A percentile compares a stretch with the other conserved stretches of the same genome.
Evolutionary conservation across 169 alveolate genomes (phyloP).

Genomic region (Plasmodium chabaudi): DNA sequence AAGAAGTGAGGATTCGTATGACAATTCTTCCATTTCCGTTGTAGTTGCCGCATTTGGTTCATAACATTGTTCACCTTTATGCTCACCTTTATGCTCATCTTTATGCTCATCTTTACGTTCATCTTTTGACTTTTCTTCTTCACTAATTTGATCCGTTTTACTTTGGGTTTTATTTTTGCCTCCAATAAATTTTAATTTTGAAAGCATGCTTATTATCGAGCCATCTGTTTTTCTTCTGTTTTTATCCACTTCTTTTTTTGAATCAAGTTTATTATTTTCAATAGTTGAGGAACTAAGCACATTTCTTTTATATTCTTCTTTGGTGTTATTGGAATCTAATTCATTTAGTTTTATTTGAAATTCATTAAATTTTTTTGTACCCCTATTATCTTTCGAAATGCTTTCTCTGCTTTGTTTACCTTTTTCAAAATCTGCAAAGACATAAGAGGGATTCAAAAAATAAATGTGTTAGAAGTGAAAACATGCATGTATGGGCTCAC

Average conservation of each 20-base stretch:
- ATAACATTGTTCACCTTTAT: background rate
- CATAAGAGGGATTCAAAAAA: too few species aligned
- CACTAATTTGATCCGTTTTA: background rate
- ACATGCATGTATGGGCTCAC: too few species aligned
- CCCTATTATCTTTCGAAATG: too few species aligned
- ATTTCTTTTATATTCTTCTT: background rate
- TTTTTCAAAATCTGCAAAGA: too few species aligned
- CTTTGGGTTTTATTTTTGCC: background rate
- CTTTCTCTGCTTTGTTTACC: too few species aligned
- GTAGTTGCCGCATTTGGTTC: background rate
- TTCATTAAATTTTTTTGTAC: background rate
- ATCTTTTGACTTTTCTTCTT: background rate
- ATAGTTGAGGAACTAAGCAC: slow-evolving; percentile 2
- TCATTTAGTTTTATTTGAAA: background rate
- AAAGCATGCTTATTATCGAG: background rate
- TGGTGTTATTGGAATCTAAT: background rate
- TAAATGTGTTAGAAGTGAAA: too few species aligned
- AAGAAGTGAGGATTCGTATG: slow-evolving; percentile 3
- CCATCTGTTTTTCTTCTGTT: slow-evolving; percentile 63
- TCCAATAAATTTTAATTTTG: background rate
- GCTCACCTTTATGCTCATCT: background rate
- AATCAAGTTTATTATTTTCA: background rate
- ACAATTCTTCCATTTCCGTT: background rate
- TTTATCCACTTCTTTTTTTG: background rate
- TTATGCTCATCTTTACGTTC: background rate